Evolutionary conservation across 257 asterid genomes (phyloP).

Genomic region (Solanum gandarillasii): DNA sequence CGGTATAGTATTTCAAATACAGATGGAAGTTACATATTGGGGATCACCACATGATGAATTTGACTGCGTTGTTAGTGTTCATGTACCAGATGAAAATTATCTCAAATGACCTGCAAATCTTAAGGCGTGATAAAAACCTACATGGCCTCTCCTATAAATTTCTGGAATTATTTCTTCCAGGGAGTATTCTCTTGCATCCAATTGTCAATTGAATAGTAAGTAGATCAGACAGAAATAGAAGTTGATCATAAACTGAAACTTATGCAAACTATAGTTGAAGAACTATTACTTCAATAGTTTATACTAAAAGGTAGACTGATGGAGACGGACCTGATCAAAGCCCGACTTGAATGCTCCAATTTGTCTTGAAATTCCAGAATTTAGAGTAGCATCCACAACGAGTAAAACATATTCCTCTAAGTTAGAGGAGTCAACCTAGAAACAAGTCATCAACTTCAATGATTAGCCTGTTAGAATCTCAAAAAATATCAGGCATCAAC

Average conservation of each 20-base stretch:
- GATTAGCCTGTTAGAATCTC: not conserved
- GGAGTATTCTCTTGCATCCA: not conserved
- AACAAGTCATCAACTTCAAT: constrained; percentile 7
- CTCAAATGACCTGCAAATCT: not conserved
- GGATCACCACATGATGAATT: not conserved
- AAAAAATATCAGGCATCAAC: constrained; percentile 6
- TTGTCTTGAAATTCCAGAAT: constrained; percentile 80
- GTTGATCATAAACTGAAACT: not conserved
- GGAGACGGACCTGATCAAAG: constrained; percentile 57
- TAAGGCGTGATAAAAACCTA: not conserved
- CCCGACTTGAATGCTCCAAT: constrained; percentile 91
- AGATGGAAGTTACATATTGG: not conserved
- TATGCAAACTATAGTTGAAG: not conserved
- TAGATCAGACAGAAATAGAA: not conserved
- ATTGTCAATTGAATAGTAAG: not conserved
- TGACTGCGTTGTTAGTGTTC: not conserved
- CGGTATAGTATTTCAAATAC: not conserved
- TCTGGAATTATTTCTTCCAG: not conserved
- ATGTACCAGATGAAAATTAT: not conserved
- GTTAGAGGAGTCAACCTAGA: constrained; percentile 55
- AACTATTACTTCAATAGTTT: not conserved
- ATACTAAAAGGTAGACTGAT: not conserved
- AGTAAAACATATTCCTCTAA: constrained; percentile 62
- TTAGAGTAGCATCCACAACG: constrained; percentile 57
- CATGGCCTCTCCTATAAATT: not conserved